These are phyloP conservation scores for Gigaspora rosea DNA, from an alignment of 192 early-diverging fungal genomes.

Conservation along the genomic window DNA sequence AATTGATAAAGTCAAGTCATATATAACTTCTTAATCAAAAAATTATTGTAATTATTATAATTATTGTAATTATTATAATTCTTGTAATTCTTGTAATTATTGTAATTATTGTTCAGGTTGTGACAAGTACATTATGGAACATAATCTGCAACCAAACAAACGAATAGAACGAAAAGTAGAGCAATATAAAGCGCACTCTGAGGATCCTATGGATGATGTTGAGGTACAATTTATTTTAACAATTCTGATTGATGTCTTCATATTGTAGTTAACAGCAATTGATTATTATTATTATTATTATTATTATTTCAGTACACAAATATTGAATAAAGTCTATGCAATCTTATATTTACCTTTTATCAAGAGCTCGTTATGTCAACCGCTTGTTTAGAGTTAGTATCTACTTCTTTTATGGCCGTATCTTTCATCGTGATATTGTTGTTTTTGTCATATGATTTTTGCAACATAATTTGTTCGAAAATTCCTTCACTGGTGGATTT, in stretches of 20 bases:
- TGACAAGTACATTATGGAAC: constrained; percentile 7
- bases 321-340: too few species aligned
- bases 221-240: neutral
- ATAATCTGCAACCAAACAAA: constrained; percentile 16
- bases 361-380: too few species aligned
- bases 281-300: too few species aligned
- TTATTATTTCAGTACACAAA: too few species aligned
- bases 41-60: neutral
- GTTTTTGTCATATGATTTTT: neutral
- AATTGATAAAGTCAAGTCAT: neutral
- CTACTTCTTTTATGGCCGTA: too few species aligned
- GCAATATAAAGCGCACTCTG: neutral
- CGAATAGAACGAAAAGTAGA: constrained; percentile 28
- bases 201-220: neutral
- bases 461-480: neutral
- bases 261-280: too few species aligned
- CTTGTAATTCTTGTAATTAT: too few species aligned
- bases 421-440: neutral
- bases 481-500: neutral
- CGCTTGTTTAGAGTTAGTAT: neutral
- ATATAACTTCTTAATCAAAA: neutral
- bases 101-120: constrained; percentile 26
- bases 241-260: too few species aligned
- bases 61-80: too few species aligned
- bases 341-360: too few species aligned